Percentiles rank a stretch among this genome's conserved stretches.
These are phyloP conservation scores for Hypoxylon trugodes DNA, from an alignment of 495 filamentous ascomycete species.

Conservation along the genomic window DNA sequence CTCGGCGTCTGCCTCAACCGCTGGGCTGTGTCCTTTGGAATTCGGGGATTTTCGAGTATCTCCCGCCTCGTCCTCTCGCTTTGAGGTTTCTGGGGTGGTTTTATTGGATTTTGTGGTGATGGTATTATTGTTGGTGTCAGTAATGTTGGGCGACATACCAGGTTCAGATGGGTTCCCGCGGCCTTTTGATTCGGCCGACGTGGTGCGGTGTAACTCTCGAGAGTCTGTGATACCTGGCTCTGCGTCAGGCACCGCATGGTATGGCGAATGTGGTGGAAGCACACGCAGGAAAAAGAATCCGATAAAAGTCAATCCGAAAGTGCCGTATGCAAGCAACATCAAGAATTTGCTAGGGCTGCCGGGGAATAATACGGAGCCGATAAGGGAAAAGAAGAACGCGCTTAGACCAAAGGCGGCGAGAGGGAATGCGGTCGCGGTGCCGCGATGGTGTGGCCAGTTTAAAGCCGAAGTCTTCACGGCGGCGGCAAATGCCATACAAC, in stretches of 20 bases:
- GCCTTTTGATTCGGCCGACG: constrained; percentile 62
- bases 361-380: constrained; percentile 81
- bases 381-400: constrained; percentile 91
- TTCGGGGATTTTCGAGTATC: constrained; percentile 19
- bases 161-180: constrained; percentile 61
- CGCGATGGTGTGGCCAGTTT: constrained; percentile 91
- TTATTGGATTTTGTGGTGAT: constrained; percentile 33
- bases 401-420: constrained; percentile 92
- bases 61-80: constrained; percentile 29
- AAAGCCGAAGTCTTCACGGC: constrained; percentile 88
- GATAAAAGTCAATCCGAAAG: constrained; percentile 73
- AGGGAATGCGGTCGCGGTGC: constrained; percentile 93
- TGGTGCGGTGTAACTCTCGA: constrained; percentile 68
- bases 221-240: constrained; percentile 59
- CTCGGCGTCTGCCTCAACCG: constrained; percentile 46
- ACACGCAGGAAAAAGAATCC: constrained; percentile 86
- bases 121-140: constrained; percentile 39
- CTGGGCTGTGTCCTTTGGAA: constrained; percentile 44
- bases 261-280: constrained; percentile 67
- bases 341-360: constrained; percentile 84
- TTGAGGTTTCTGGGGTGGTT: constrained; percentile 33
- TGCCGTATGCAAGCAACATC: constrained; percentile 81
- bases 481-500: constrained; percentile 85
- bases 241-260: constrained; percentile 68
- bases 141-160: constrained; percentile 68